Evolutionary conservation across 2,329 filamentous ascomycete species (phyloP), one percentile per base, ranked within the genome.

Genomic region (Tolypocladium sp.): DNA sequence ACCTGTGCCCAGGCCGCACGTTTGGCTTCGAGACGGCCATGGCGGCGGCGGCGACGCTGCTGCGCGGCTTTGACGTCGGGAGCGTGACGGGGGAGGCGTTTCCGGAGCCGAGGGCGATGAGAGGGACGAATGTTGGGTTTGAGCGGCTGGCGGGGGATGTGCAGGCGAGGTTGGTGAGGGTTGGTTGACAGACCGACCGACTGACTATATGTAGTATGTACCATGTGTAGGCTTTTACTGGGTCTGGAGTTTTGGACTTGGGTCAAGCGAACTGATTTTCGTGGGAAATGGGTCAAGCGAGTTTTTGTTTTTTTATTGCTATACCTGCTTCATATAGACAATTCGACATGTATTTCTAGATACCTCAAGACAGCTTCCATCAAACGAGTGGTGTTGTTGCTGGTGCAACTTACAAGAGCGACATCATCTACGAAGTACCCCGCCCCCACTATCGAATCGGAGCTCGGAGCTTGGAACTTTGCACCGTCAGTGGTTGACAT

Each of bases 11-110:
- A 1, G 69, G 69, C 2, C 65, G 69, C 2, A 64, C 65, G 1
- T 66, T 71, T 57, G 69, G 69, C 8, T 68, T 68, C 37, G 68
- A 71, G 15, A 67, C 69, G 0, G 65, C 66, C 59, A 65, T 71
- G 57, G 64, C 64, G 22, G 63, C 67, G 7, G 60, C 68, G 9
- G 67, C 68, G 0, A 65, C 64, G 0, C 59, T 70, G 49, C 60
- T 71, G 58, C 60, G 67, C 3, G 64, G 59, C 5, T 71, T 71
- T 60, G 67, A 70, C 5, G 62, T 71, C n/a, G 55, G 63, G 42
- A 59, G 58, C 12, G 59, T 55, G 7, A 60, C 63, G 5, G 65
- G 61, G 2, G 57, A 61, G 35, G 35, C 33, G 12, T 70, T 69
- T 3, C 35, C 57, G 6, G 65, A 63, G 22, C 69, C 69, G 5